Percentiles rank a stretch among this genome's conserved stretches.
Evolutionary conservation across 495 filamentous ascomycete genomes (phyloP).

Genomic region (Penicillium lividum): DNA sequence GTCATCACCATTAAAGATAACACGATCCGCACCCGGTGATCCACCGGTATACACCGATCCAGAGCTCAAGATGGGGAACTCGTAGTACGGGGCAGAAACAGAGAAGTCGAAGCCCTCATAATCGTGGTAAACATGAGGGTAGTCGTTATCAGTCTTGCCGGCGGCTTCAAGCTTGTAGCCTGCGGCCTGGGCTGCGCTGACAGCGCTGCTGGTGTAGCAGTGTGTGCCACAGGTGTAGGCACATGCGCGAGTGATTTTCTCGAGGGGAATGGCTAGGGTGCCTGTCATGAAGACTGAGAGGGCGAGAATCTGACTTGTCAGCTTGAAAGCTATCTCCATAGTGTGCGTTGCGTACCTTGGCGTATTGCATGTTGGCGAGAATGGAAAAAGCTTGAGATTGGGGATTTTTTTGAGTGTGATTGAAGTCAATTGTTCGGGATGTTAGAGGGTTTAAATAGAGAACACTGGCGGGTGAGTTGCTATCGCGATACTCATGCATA

Average conservation of each 20-base stretch:
- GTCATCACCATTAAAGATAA: slow-evolving; percentile 60
- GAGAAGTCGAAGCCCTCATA: slow-evolving; percentile 72
- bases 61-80: slow-evolving; percentile 66
- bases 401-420: not conserved
- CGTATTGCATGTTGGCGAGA: slow-evolving; percentile 30
- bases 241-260: slow-evolving; percentile 47
- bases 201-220: slow-evolving; percentile 48
- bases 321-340: not conserved
- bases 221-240: slow-evolving; percentile 52
- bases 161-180: slow-evolving; percentile 50
- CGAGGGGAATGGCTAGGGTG: slow-evolving; percentile 46
- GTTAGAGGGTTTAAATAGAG: not conserved
- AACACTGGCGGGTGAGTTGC: not conserved
- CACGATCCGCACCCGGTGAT: slow-evolving; percentile 68
- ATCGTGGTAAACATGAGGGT: slow-evolving; percentile 74
- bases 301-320: slow-evolving; percentile 14
- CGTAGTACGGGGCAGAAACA: slow-evolving; percentile 64
- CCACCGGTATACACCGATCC: slow-evolving; percentile 60
- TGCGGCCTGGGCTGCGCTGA: slow-evolving; percentile 50
- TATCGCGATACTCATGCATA: not conserved
- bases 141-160: slow-evolving; percentile 53
- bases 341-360: slow-evolving; percentile 22
- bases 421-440: not conserved
- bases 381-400: not conserved
- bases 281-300: slow-evolving; percentile 36